Evolutionary conservation across 2,329 filamentous ascomycete species (phyloP), one percentile per base, ranked within the genome.

Genomic region (Rhynchosporium agropyri): DNA sequence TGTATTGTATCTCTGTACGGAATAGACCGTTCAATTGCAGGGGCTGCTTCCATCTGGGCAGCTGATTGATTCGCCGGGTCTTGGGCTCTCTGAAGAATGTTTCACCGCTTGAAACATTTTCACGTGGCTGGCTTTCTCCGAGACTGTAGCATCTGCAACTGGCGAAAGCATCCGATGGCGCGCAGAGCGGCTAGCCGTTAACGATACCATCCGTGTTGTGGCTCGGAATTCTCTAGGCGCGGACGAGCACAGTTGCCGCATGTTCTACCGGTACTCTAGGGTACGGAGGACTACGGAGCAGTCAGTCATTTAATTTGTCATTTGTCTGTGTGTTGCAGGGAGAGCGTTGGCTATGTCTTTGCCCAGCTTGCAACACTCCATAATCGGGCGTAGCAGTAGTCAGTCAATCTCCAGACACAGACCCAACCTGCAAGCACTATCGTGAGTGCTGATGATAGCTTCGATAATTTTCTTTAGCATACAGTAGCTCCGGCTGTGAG

Each of bases 31-130:
- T 20, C 20, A 20, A 20, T 20, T 20, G 20, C 20, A 20, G 20
- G 20, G 20, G 1, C 20, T 20, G 1, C 20, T 20, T 20, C 20
- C 20, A 20, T 20, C 20, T 20, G 20, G 20, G 20, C 20, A 20
- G 20, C 20, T 20, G 20, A 20, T 20, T 20, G 20, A 20, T 20
- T 20, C 20, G 20, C 20, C 20, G 20, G 20, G 20, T 20, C 20
- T 20, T 20, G 1, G 20, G 20, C 20, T 36, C 3, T 5, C 9
- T 10, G 33, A 36, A 10, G 9, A 54, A 40, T 54, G 51, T 54
- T 54, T 54, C 51, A 54, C 51, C 36, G 26, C 51, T 54, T 54
- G 51, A 54, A 54, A 54, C 51, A 54, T 54, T 54, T 42, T 40
- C 51, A 54, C 36, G 51, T 54, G 36, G 51, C 7, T 54, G 36